Evolutionary conservation across 2,329 filamentous ascomycete species (phyloP).

Genomic region (Cladosporium sp.): DNA sequence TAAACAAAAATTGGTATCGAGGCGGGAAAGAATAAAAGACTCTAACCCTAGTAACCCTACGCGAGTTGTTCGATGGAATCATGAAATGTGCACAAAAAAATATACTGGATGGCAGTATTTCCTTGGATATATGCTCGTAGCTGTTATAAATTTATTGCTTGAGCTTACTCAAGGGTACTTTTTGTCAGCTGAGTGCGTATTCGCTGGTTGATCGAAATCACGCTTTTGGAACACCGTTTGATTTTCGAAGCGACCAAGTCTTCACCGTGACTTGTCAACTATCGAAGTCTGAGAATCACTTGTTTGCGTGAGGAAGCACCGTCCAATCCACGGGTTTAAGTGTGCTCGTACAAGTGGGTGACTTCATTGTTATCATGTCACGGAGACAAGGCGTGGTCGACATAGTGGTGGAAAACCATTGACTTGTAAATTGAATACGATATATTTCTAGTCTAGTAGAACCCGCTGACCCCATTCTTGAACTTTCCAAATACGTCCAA

Average conservation of each 20-base stretch:
- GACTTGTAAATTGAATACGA: not conserved
- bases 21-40: too few species aligned
- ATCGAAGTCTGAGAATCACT: too few species aligned
- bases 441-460: constrained; percentile 3
- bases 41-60: not conserved
- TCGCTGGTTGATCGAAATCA: not conserved
- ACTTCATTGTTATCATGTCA: too few species aligned
- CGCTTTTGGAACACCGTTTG: not conserved
- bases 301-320: too few species aligned
- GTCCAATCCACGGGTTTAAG: too few species aligned
- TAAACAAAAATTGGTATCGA: too few species aligned
- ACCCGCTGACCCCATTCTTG: constrained; percentile 27
- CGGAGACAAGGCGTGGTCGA: too few species aligned
- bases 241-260: too few species aligned
- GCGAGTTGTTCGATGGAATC: not conserved
- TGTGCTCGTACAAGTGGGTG: too few species aligned
- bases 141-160: too few species aligned
- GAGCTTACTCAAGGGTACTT: not conserved
- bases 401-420: not conserved
- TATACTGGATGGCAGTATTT: not conserved
- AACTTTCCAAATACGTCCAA: constrained; percentile 52
- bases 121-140: too few species aligned
- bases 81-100: not conserved
- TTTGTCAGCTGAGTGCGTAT: not conserved
- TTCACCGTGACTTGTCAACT: too few species aligned